Conservation (phyloP, 495 filamentous ascomycete species). For the Halenospora varia region DNA sequence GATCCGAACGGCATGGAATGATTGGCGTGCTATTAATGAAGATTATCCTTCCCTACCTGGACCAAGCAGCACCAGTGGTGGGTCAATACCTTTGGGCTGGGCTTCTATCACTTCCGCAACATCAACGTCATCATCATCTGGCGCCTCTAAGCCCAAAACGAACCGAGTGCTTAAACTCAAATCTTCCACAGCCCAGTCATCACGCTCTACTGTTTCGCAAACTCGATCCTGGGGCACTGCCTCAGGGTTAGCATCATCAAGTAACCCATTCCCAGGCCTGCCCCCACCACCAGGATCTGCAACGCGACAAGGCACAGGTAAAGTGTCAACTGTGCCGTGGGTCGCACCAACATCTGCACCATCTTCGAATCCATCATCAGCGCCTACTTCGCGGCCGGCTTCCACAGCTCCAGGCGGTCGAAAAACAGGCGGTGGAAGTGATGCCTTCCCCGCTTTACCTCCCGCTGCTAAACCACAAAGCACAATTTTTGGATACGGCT, state of each 20-base stretch:
- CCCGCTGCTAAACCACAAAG: constrained; percentile 72
- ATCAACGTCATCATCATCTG: constrained; percentile 26
- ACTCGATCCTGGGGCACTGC: constrained; percentile 37
- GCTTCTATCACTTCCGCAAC: constrained; percentile 37
- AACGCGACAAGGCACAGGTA: constrained; percentile 32
- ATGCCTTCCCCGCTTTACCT: constrained; percentile 81
- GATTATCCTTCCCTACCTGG: constrained; percentile 90
- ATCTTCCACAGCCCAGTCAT: constrained; percentile 71
- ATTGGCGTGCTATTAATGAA: constrained; percentile 93
- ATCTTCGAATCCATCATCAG: constrained; percentile 30
- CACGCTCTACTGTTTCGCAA: constrained; percentile 42
- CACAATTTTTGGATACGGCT: constrained; percentile 74
- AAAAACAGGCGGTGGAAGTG: constrained; percentile 29
- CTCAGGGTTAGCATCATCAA: constrained; percentile 30
- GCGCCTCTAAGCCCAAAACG: constrained; percentile 33
- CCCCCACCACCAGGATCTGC: constrained; percentile 30
- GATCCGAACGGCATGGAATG: constrained; percentile 80
- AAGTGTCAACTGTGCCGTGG: constrained; percentile 49
- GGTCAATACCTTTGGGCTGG: constrained; percentile 45
- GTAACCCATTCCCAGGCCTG: constrained; percentile 28
- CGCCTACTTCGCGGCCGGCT: constrained; percentile 22
- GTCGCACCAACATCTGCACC: constrained; percentile 29
- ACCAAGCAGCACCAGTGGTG: constrained; percentile 53
- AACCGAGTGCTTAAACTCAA: constrained; percentile 69
- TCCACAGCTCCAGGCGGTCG: constrained; percentile 20